A percentile compares a stretch with the other conserved stretches of the same genome.
phyloP scores from a whole-genome alignment of 2,329 filamentous ascomycete species.

The Delphinella strobiligena region DNA sequence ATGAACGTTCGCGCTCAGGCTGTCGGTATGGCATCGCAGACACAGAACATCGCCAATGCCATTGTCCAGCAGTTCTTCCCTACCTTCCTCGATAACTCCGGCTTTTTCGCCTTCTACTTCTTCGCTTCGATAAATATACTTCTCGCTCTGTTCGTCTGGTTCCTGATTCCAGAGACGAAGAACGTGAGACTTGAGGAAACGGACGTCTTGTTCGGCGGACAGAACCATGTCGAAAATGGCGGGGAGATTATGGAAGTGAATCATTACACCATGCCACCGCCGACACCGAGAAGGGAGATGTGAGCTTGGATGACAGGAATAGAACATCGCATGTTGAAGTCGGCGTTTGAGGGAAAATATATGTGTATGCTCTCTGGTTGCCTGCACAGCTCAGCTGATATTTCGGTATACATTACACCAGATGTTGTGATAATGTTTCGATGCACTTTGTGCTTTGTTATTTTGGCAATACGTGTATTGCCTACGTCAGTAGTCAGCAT shows the following conservation, averaged over 20 bases:
- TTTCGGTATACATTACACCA: no score
- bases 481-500: no score
- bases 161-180: conserved; percentile 32
- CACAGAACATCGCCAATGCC: conserved; percentile 49
- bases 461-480: no score
- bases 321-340: conserved; percentile 1
- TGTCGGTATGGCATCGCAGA: conserved; percentile 52
- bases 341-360: no score
- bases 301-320: conserved; percentile 1
- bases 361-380: no score
- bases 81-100: conserved; percentile 48
- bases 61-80: conserved; percentile 63
- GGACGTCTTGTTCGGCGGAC: conserved; percentile 43
- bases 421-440: no score
- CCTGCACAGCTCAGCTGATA: no score
- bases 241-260: conserved; percentile 31
- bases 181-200: conserved; percentile 43
- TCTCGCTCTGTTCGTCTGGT: conserved; percentile 29
- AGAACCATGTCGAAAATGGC: conserved; percentile 44
- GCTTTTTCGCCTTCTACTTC: conserved; percentile 45
- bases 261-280: conserved; percentile 21
- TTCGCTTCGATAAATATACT: conserved; percentile 36
- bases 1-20: conserved; percentile 63
- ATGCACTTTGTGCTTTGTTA: no score
- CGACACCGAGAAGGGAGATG: background rate